phyloP scores from a whole-genome alignment of 352 stramenopile species.

The Phytophthora aleatoria region DNA sequence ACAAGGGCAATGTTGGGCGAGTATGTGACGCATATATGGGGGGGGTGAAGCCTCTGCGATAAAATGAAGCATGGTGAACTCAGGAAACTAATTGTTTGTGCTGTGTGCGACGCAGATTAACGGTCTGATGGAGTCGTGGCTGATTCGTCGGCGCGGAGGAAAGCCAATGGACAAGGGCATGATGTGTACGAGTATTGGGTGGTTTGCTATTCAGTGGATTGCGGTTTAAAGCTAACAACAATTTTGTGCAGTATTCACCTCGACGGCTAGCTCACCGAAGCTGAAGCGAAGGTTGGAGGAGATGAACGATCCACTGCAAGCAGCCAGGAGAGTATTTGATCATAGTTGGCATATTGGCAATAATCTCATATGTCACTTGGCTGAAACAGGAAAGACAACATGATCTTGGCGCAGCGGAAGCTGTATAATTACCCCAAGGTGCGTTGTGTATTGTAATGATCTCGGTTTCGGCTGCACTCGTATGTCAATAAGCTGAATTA shows the following conservation, averaged over 20 bases:
- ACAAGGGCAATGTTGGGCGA: conserved; percentile 83
- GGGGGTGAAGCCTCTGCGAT: neutral
- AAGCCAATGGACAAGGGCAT: conserved; percentile 83
- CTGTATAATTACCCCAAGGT: conserved; percentile 84
- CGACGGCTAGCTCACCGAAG: conserved; percentile 65
- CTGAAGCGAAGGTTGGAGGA: conserved; percentile 73
- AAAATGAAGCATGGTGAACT: neutral
- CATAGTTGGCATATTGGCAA: neutral
- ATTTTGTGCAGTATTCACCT: conserved; percentile 44
- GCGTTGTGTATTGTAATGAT: neutral
- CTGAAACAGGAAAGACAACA: conserved; percentile 31
- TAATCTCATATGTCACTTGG: conserved; percentile 1
- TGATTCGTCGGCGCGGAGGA: conserved; percentile 77
- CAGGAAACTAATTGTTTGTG: conserved; percentile 3
- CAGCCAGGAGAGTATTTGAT: conserved; percentile 32
- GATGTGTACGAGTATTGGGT: conserved; percentile 40
- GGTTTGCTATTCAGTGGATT: neutral
- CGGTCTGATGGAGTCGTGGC: conserved; percentile 84
- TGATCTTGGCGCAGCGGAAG: conserved; percentile 53
- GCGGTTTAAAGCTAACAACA: neutral
- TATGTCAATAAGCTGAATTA: neutral
- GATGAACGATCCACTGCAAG: conserved; percentile 45
- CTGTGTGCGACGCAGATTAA: conserved; percentile 59
- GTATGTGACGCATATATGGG: conserved; percentile 33
- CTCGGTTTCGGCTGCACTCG: neutral